Conservation (phyloP, 345 rosid genomes). For the Physaria fendleri region DNA sequence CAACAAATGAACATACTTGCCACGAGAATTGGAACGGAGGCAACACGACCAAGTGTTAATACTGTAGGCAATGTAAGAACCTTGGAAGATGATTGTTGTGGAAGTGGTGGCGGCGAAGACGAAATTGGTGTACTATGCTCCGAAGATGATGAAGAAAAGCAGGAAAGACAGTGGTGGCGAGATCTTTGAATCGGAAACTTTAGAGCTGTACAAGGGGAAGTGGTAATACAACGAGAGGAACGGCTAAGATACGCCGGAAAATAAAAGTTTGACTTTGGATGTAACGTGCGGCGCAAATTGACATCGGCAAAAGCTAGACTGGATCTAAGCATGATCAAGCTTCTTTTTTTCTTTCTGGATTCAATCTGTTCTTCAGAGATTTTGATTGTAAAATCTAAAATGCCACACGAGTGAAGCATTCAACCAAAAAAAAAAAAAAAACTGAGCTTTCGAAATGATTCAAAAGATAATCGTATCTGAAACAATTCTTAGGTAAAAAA, state of each 20-base stretch:
- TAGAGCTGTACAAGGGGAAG: slow-evolving; percentile 3
- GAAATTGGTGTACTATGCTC: slow-evolving; percentile 18
- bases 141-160: slow-evolving; percentile 18
- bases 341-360: neutral
- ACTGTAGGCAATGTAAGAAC: slow-evolving; percentile 86
- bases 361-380: neutral
- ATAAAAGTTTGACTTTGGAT: slow-evolving; percentile 15
- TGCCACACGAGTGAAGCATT: too few relatives aligned
- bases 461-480: neutral
- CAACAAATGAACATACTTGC: slow-evolving; percentile 51
- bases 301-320: slow-evolving; percentile 14
- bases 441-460: neutral
- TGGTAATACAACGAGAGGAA: neutral
- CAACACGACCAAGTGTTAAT: slow-evolving; percentile 91
- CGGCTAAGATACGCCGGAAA: slow-evolving; percentile 33
- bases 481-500: neutral
- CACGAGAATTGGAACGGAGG: slow-evolving; percentile 82
- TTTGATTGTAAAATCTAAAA: neutral
- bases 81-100: slow-evolving; percentile 37
- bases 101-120: slow-evolving; percentile 29
- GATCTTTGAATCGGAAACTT: slow-evolving; percentile 7
- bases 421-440: too few relatives aligned
- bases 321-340: slow-evolving; percentile 27
- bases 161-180: neutral
- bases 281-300: slow-evolving; percentile 32